Conservation (phyloP, 2,329 filamentous ascomycete genomes). For the Madurella mycetomatis region DNA sequence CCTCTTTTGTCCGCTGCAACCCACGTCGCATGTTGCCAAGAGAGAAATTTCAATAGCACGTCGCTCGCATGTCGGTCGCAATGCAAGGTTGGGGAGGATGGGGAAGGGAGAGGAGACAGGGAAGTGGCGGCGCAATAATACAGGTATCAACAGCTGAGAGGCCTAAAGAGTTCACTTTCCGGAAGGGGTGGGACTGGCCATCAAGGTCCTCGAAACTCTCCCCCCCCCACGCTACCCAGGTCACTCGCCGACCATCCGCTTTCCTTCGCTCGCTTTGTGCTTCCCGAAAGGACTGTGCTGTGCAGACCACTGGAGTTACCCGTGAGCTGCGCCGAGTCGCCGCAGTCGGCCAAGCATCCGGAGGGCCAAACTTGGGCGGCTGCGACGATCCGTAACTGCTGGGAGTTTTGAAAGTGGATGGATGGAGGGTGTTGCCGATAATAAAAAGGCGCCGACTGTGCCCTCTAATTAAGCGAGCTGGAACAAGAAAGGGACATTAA, state of each 20-base stretch:
- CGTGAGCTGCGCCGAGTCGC: not conserved
- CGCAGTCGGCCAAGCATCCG: too few species aligned
- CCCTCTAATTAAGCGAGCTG: too few species aligned
- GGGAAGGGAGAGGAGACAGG: not conserved
- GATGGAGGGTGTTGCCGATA: too few species aligned
- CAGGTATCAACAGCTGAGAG: not conserved
- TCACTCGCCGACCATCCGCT: not conserved
- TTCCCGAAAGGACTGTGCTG: too few species aligned
- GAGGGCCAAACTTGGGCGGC: too few species aligned
- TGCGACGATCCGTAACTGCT: too few species aligned
- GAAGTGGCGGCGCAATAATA: not conserved
- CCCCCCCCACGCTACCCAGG: not conserved
- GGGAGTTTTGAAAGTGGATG: too few species aligned
- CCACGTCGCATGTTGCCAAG: too few species aligned
- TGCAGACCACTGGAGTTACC: not conserved
- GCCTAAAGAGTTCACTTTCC: not conserved
- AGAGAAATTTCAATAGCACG: too few species aligned
- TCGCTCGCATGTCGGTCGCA: not conserved
- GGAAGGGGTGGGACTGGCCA: not conserved
- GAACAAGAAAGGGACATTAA: too few species aligned
- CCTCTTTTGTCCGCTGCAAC: not conserved
- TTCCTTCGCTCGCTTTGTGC: not conserved
- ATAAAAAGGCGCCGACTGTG: too few species aligned
- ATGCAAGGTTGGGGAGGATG: not conserved
- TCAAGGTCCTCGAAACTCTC: not conserved